Percentiles rank a stretch among this genome's conserved stretches.
Conservation (phyloP, 1,284 basidiomycete species). For the Puccinia polysora region DNA sequence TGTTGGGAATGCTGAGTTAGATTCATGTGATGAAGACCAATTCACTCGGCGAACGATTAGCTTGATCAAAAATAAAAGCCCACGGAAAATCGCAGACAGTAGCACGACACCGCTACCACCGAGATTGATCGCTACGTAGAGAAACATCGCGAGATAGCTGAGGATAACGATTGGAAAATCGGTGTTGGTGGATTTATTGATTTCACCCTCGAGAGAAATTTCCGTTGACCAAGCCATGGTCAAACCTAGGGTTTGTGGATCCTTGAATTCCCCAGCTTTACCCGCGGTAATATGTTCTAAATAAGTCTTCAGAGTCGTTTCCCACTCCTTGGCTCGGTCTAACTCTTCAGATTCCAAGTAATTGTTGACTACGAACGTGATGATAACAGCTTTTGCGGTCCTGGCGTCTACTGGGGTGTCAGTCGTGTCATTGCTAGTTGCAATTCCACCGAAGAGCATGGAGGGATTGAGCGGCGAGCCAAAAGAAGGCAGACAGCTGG, state of each 20-base stretch:
- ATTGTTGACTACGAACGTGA: slow-evolving; percentile 81
- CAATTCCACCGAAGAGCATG: slow-evolving; percentile 81
- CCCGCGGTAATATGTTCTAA: slow-evolving; percentile 59
- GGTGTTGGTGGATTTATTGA: slow-evolving; percentile 94
- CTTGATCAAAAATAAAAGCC: slow-evolving; percentile 24
- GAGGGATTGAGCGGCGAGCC: slow-evolving; percentile 84
- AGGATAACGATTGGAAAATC: slow-evolving; percentile 85
- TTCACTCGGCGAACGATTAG: slow-evolving; percentile 15
- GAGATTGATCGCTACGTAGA: slow-evolving; percentile 84
- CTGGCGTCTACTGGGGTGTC: slow-evolving; percentile 55
- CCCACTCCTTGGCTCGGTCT: slow-evolving; percentile 76
- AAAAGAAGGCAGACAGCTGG: slow-evolving; percentile 83
- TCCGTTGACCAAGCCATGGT: slow-evolving; percentile 82
- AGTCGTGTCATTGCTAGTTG: slow-evolving; percentile 52
- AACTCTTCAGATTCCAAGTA: slow-evolving; percentile 62
- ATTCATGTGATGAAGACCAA: slow-evolving; percentile 30
- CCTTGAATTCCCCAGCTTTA: slow-evolving; percentile 46
- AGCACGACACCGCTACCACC: slow-evolving; percentile 62
- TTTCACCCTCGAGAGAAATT: slow-evolving; percentile 85
- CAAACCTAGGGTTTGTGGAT: slow-evolving; percentile 57
- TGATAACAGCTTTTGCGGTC: slow-evolving; percentile 73
- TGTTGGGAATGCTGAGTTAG: slow-evolving; percentile 15
- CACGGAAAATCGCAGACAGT: slow-evolving; percentile 53
- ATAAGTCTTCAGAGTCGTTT: slow-evolving; percentile 66
- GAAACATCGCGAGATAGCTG: slow-evolving; percentile 94